phyloP scores from a whole-genome alignment of 805 yeast species.

The Blastobotrys attinorum region DNA sequence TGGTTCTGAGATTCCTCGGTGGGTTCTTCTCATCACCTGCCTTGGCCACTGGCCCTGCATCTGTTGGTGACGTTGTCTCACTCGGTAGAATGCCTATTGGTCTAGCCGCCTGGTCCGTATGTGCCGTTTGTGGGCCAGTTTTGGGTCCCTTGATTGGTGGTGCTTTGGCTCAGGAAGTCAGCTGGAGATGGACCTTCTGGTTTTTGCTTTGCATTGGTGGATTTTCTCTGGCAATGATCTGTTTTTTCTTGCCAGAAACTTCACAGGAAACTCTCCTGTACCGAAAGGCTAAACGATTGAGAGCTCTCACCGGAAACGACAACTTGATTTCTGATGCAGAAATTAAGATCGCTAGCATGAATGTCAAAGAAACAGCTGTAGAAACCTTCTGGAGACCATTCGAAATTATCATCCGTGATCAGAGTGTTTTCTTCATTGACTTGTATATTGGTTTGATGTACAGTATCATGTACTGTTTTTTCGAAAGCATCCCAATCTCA shows the following conservation, averaged over 20 bases:
- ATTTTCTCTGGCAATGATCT: constrained; percentile 29
- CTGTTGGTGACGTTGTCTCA: constrained; percentile 41
- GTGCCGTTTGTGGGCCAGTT: constrained; percentile 47
- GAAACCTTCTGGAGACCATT: constrained; percentile 27
- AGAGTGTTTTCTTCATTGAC: constrained; percentile 43
- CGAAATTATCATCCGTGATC: constrained; percentile 41
- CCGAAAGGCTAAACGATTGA: constrained; percentile 42
- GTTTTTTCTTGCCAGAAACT: constrained; percentile 45
- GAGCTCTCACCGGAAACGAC: constrained; percentile 44
- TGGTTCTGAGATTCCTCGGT: constrained; percentile 53
- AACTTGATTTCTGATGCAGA: constrained; percentile 21
- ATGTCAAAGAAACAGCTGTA: background rate
- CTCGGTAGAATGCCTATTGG: constrained; percentile 34
- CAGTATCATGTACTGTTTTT: constrained; percentile 43
- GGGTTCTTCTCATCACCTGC: constrained; percentile 80
- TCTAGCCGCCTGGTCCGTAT: constrained; percentile 45
- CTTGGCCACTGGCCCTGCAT: constrained; percentile 69
- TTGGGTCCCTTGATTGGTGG: constrained; percentile 52
- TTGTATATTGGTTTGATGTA: constrained; percentile 42
- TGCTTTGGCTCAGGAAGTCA: constrained; percentile 44
- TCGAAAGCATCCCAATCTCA: constrained; percentile 51
- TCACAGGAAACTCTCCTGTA: constrained; percentile 37
- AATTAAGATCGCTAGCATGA: constrained; percentile 2
- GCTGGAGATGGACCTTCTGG: constrained; percentile 54
- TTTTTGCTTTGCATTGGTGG: constrained; percentile 31